These are phyloP conservation scores for Aspergillus phoenicis DNA, from an alignment of 2,329 filamentous ascomycete species.

Conservation along the genomic window DNA sequence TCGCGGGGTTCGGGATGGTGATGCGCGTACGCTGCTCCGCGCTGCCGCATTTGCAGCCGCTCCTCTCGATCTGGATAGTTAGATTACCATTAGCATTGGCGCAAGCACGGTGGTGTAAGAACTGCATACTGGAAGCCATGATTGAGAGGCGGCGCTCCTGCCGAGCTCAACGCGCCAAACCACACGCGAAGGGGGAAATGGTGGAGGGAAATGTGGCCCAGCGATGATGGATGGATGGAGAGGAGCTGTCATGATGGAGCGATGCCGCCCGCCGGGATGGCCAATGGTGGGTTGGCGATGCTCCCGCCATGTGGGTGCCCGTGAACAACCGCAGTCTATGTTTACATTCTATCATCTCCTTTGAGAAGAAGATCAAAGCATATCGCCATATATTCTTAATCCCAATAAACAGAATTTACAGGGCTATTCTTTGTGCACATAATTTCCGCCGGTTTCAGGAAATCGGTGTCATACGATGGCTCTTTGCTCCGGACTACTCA, in stretches of 20 bases:
- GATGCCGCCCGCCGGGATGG: conserved; percentile 6
- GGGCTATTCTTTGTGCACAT: too few species aligned
- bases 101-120: neutral
- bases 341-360: neutral
- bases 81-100: conserved; percentile 9
- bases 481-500: too few species aligned
- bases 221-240: conserved; percentile 11
- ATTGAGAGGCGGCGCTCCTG: conserved; percentile 32
- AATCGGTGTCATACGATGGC: too few species aligned
- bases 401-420: too few species aligned
- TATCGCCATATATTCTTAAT: too few species aligned
- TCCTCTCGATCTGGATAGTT: conserved; percentile 52
- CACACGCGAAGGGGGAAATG: conserved; percentile 19
- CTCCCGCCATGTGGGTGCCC: neutral
- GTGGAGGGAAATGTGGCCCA: conserved; percentile 1
- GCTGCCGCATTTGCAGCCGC: conserved; percentile 59
- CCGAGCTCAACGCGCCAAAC: conserved; percentile 35
- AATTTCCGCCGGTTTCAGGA: too few species aligned
- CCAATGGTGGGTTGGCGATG: neutral
- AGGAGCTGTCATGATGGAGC: conserved; percentile 13
- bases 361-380: too few species aligned
- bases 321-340: conserved; percentile 2
- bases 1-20: conserved; percentile 28
- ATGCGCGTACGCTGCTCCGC: conserved; percentile 57
- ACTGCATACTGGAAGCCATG: conserved; percentile 44